These are phyloP conservation scores for Aureoboletus auriporus DNA, from an alignment of 768 basidiomycete species.

Conservation along the genomic window DNA sequence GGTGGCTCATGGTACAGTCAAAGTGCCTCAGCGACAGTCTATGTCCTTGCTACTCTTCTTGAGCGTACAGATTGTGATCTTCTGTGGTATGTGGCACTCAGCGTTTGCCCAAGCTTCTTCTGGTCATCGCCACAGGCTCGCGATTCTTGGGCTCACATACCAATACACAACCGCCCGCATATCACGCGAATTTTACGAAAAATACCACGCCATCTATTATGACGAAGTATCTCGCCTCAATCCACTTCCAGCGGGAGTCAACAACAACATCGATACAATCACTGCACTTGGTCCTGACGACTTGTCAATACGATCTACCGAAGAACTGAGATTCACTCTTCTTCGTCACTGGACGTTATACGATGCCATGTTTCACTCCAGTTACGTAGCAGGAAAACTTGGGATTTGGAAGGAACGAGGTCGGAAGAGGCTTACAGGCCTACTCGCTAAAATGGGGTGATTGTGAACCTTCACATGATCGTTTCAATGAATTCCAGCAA, in stretches of 20 bases:
- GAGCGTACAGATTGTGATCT: constrained; percentile 92
- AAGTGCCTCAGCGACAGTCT: constrained; percentile 85
- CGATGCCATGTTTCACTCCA: constrained; percentile 97
- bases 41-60: constrained; percentile 84
- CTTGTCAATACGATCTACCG: constrained; percentile 70
- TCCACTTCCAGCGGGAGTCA: constrained; percentile 43
- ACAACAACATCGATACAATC: constrained; percentile 37
- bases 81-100: constrained; percentile 60
- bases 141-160: constrained; percentile 88
- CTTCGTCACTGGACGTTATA: constrained; percentile 98
- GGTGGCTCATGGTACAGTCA: constrained; percentile 86
- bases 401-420: constrained; percentile 97
- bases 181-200: constrained; percentile 82
- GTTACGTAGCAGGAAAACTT: constrained; percentile 91
- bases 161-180: constrained; percentile 89
- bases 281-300: constrained; percentile 78
- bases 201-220: constrained; percentile 70
- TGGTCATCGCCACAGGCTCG: constrained; percentile 55
- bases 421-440: constrained; percentile 79
- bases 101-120: background rate
- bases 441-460: constrained; percentile 98
- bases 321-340: constrained; percentile 91
- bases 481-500: background rate
- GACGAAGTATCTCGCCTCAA: constrained; percentile 95
- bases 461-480: constrained; percentile 16